Evolutionary conservation across 1,284 basidiomycete species (phyloP), one percentile per base, ranked within the genome.

Genomic region (Leccinum angustisporum): DNA sequence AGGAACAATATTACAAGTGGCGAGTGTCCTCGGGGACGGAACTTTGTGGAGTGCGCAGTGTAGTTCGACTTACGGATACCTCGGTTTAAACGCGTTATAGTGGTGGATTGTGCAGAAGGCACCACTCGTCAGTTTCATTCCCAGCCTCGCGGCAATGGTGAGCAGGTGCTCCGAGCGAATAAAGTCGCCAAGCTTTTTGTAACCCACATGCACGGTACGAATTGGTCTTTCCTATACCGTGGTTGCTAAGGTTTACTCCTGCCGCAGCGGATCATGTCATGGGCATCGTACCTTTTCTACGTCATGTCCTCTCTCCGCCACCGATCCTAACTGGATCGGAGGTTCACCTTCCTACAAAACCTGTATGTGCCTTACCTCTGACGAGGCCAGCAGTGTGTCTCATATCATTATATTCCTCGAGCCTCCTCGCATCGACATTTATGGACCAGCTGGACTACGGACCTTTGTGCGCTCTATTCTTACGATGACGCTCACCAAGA

Each of bases 31-130:
- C 4, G 80, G 80, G 8, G 78, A 86, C 60, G 81, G 82, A 14
- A 76, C 81, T 2, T 75, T 90, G 25, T 91, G 90, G 88, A 86
- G 88, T 91, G 80, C 70, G 63, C 67, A 38, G 36, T 40, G 53
- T 50, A 16, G 21, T 30, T 54, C 18, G 38, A 31, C 7, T 21
- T 13, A 14, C 36, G 16, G 57, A 36, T 60, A 61, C 57, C 46
- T 60, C 65, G 53, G 66, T 63, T 63, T 30, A 67, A 61, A 25
- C 53, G 62, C 43, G 10, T 36, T 56, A 16, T 61, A 94, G 92
- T 96, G 82, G 85, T 96, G 56, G 94, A 96, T 70, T 91, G 90
- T 67, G 92, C 91, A 13, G 94, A 96, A 75, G 94, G 92, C 9
- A 95, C 94, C 2, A 80, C 86, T 18, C 82, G 83, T 54, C 87